Base-by-base conservation (phyloP, 2,329 filamentous ascomycete species). In the Aspergillus niger region DNA sequence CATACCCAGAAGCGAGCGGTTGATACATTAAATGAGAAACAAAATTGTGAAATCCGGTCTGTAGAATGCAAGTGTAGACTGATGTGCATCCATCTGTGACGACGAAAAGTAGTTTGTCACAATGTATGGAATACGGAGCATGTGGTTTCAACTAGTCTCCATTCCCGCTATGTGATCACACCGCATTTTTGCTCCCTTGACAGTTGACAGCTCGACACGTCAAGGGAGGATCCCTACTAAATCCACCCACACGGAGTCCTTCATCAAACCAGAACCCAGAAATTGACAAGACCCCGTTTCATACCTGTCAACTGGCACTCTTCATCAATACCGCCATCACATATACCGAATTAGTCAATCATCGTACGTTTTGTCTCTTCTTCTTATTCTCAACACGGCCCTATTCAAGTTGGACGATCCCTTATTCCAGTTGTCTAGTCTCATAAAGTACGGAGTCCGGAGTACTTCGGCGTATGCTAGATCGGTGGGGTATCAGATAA, bases 1-100 rank as follows among this genome's bases (percentile, higher is more conserved):
- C 58, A 68, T 68, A 68, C 65, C 66, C 66, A 65, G 59, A 60
- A 64, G 65, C 62, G 64, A 63, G 65, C 63, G 64, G 63, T 65
- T 66, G 62, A 64, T 65, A 59, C 59, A 64, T 57, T 60, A 55
- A 61, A 63, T 61, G 32, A 56, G 58, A 61, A 13, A 50, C 49
- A 57, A 57, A 59, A 58, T 55, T 60, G 28, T 26, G 55, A 43
- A 57, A 50, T 48, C 20, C n/a, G 26, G 28, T 39, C 28, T 15
- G 28, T 44, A 44, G n/a, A 15, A 22, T 15, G 51, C 20, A 28
- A 24, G 15, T 22, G 20, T 52, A 36, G 13, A 36, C 4, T 10
- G 4, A 36, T 36, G 32, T 15, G 5, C 11, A 13, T 36, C 4
- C 11, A 30, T 36, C 20, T 36, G 32, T 10, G 32, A 36, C 32